phyloP scores from a whole-genome alignment of 331 rosid genomes.

The Quercus tomentella region DNA sequence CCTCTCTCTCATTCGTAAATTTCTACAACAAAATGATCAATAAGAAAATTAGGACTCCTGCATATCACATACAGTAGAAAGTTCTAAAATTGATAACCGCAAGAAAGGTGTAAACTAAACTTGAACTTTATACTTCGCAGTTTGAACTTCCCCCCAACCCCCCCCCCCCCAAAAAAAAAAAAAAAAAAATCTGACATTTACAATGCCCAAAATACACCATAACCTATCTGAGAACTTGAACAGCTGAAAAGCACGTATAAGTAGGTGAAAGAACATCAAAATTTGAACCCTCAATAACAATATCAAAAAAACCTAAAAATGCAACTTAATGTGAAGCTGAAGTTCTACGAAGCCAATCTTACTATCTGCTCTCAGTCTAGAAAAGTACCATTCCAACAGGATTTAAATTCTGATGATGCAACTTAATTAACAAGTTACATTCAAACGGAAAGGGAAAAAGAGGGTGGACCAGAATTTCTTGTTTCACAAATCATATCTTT shows the following conservation, averaged over 20 bases:
- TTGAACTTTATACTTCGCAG: conserved; percentile 1
- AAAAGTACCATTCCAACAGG: background rate
- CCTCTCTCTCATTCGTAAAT: conserved; percentile 52
- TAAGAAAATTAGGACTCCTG: conserved; percentile 14
- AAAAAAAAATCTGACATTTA: too few species aligned
- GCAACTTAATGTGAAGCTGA: background rate
- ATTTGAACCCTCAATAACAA: background rate
- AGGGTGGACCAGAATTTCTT: background rate
- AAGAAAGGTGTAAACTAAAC: background rate
- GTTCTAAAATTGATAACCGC: background rate
- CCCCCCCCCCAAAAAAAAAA: too few species aligned
- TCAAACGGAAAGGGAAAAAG: background rate
- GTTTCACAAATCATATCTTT: background rate
- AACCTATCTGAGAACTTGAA: background rate
- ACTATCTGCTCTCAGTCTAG: background rate
- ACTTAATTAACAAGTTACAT: background rate
- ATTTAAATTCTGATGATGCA: background rate
- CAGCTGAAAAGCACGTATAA: background rate
- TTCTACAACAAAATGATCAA: conserved; percentile 37
- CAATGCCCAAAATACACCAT: background rate
- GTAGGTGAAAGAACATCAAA: background rate
- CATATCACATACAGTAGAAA: background rate
- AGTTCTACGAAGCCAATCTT: background rate
- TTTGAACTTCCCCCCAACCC: too few species aligned
- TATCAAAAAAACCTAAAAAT: background rate